Evolutionary conservation across 2,329 filamentous ascomycete genomes (phyloP).

Genomic region (Cucurbitaria berberidis): DNA sequence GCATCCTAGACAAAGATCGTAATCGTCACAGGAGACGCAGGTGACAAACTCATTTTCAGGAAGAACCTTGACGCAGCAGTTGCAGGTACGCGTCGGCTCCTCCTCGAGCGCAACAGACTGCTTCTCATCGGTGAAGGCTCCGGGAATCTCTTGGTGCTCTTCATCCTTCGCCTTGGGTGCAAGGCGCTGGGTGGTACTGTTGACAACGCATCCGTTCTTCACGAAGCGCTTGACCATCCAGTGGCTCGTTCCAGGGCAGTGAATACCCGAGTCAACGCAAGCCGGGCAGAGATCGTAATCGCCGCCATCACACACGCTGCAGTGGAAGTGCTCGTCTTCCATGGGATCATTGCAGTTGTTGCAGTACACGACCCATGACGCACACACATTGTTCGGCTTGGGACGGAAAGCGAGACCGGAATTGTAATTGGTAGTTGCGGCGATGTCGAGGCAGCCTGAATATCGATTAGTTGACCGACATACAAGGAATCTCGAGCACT

Average conservation of each 20-base stretch:
- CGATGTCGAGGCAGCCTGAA: constrained; percentile 39
- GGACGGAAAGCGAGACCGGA: constrained; percentile 48
- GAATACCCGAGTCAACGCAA: constrained; percentile 76
- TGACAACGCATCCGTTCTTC: constrained; percentile 77
- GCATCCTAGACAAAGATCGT: constrained; percentile 86
- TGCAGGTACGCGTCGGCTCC: constrained; percentile 70
- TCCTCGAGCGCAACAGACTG: constrained; percentile 48
- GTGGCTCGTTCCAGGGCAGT: constrained; percentile 80
- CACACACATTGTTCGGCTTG: constrained; percentile 47
- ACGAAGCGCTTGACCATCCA: constrained; percentile 94
- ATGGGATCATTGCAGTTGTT: constrained; percentile 85
- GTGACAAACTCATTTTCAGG: constrained; percentile 82
- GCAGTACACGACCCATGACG: constrained; percentile 84
- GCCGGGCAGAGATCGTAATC: constrained; percentile 90
- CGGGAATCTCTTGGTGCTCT: constrained; percentile 51
- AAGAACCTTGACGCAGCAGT: constrained; percentile 72
- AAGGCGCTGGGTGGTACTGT: constrained; percentile 84
- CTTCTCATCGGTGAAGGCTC: constrained; percentile 54
- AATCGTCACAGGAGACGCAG: constrained; percentile 85
- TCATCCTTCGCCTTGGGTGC: constrained; percentile 64
- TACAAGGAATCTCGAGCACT: constrained; percentile 12
- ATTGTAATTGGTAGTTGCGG: constrained; percentile 35
- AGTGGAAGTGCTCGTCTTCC: constrained; percentile 87
- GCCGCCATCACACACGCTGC: constrained; percentile 87
- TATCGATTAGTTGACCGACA: constrained; percentile 14